Conservation (phyloP, 306 rosid genomes). For the Oemleria cerasiformis region DNA sequence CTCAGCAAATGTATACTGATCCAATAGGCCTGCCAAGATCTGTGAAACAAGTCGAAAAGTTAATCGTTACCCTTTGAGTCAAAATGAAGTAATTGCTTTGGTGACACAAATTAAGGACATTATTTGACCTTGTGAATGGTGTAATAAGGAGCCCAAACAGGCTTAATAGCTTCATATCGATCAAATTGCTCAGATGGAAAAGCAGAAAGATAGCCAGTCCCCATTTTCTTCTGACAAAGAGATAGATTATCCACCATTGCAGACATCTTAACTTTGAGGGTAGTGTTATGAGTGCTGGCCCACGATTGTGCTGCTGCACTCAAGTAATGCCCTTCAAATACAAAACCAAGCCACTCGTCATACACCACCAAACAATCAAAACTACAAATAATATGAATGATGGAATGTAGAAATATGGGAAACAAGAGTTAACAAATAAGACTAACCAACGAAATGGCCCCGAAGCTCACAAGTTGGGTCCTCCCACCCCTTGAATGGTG, state of each 20-base stretch:
- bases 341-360: slow-evolving; percentile 29
- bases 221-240: slow-evolving; percentile 67
- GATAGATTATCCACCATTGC: slow-evolving; percentile 50
- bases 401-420: not conserved
- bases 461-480: slow-evolving; percentile 49
- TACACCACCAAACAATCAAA: not conserved
- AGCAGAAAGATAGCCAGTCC: slow-evolving; percentile 88
- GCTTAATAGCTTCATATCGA: slow-evolving; percentile 50
- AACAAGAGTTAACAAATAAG: not conserved
- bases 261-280: slow-evolving; percentile 56
- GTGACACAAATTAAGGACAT: not conserved
- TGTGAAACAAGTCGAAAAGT: slow-evolving; percentile 31
- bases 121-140: slow-evolving; percentile 86
- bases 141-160: slow-evolving; percentile 96
- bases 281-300: slow-evolving; percentile 71
- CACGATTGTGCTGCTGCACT: slow-evolving; percentile 87
- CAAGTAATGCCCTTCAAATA: slow-evolving; percentile 79
- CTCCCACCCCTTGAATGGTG: slow-evolving; percentile 76
- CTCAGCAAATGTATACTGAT: slow-evolving; percentile 67
- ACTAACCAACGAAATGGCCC: slow-evolving; percentile 87
- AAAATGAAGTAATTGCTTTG: slow-evolving; percentile 9
- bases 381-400: slow-evolving; percentile 5
- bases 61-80: slow-evolving; percentile 5
- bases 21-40: slow-evolving; percentile 87
- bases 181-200: slow-evolving; percentile 76